Conservation (phyloP, 1,139 yeast species). For the Scheffersomyces cryptocercus region DNA sequence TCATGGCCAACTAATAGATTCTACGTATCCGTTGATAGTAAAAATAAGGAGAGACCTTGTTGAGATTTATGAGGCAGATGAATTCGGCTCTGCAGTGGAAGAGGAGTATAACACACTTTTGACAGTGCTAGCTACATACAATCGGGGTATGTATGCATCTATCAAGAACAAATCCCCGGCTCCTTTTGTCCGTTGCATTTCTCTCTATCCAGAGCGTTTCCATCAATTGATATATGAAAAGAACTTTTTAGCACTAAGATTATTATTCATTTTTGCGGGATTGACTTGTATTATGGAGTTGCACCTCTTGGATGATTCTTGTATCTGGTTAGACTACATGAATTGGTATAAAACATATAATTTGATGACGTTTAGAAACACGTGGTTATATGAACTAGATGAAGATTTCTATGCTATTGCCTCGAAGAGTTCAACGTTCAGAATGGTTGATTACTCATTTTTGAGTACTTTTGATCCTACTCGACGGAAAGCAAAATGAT, state of each 20-base stretch:
- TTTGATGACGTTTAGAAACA: constrained; percentile 7
- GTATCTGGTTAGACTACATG: constrained; percentile 31
- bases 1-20: not conserved
- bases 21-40: constrained; percentile 18
- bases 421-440: constrained; percentile 4
- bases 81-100: constrained; percentile 8
- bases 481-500: too few relatives aligned
- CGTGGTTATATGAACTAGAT: constrained; percentile 19
- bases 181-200: constrained; percentile 30
- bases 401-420: constrained; percentile 11
- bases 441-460: constrained; percentile 1
- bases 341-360: constrained; percentile 21
- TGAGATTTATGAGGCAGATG: constrained; percentile 5
- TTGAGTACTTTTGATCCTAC: constrained; percentile 8
- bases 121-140: constrained; percentile 12
- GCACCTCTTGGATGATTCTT: constrained; percentile 17
- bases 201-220: constrained; percentile 18
- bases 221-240: constrained; percentile 19
- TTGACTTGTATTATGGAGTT: constrained; percentile 22
- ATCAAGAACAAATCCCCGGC: constrained; percentile 22
- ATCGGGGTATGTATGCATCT: constrained; percentile 14
- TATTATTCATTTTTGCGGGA: constrained; percentile 24
- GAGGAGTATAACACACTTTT: constrained; percentile 5
- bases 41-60: constrained; percentile 13
- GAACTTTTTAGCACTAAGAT: constrained; percentile 24